These are phyloP conservation scores for Symbiodinium pilosum DNA, from an alignment of 73 alveolate genomes.

Conservation along the genomic window DNA sequence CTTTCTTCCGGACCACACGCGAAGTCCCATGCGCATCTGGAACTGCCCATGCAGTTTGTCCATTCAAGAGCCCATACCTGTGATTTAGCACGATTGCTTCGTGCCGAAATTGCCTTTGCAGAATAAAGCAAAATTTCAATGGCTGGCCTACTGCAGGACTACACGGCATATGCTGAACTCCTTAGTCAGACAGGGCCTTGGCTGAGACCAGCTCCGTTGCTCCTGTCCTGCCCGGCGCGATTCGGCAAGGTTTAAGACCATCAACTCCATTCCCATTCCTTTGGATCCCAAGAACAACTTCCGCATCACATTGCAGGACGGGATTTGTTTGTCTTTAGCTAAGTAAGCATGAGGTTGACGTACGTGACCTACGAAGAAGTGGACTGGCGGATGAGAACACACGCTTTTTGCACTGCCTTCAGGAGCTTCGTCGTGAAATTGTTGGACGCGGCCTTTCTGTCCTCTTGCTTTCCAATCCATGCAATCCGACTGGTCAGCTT, in stretches of 20 bases:
- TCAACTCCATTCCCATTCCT: constrained; percentile 86
- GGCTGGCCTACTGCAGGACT: constrained; percentile 6
- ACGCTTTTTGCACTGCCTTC: no score
- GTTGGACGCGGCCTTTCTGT: constrained; percentile 85
- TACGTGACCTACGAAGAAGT: no score
- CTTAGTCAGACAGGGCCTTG: constrained; percentile 12
- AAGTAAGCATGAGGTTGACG: no score
- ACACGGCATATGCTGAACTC: constrained; percentile 39
- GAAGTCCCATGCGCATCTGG: no score
- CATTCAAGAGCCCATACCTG: no score
- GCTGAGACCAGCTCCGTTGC: neutral
- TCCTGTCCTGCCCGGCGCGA: neutral
- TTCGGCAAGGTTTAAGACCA: constrained; percentile 73
- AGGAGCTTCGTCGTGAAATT: constrained; percentile 92
- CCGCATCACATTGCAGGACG: constrained; percentile 59
- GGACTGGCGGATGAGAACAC: no score
- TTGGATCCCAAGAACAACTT: constrained; percentile 84
- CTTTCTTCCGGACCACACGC: neutral
- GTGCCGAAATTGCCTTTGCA: no score
- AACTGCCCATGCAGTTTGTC: no score
- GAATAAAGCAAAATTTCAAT: no score
- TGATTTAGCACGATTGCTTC: no score
- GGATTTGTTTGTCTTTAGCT: no score
- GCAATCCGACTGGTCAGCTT: constrained; percentile 92
- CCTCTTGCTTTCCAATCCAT: constrained; percentile 47